Evolutionary conservation across 225 moss, liverwort and hornwort genomes (phyloP).

Genomic region (Thuidium tamariscinum): DNA sequence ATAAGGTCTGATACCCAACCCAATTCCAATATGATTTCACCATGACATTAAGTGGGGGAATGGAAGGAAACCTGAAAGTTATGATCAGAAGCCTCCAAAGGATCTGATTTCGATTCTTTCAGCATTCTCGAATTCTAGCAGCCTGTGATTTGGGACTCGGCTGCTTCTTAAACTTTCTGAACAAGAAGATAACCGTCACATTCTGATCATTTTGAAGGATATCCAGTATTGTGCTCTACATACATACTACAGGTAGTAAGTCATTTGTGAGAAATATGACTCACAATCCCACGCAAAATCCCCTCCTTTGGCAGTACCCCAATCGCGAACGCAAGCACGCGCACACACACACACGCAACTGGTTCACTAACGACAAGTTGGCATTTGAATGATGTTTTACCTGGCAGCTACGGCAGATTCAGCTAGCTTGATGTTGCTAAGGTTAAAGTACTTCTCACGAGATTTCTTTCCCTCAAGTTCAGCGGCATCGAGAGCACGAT

Average conservation of each 20-base stretch:
- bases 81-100: not conserved
- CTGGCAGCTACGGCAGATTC: not conserved
- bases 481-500: not conserved
- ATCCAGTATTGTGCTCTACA: not conserved
- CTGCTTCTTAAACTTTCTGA: not conserved
- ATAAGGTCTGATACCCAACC: not conserved
- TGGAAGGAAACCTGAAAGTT: not conserved
- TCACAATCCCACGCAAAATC: not conserved
- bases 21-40: not conserved
- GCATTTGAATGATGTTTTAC: not conserved
- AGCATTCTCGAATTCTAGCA: not conserved
- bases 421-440: not conserved
- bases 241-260: not conserved
- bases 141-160: not conserved
- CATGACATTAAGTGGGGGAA: not conserved
- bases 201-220: not conserved
- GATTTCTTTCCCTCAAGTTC: not conserved
- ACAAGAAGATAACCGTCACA: not conserved
- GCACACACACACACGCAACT: too few relatives aligned
- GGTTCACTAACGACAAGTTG: not conserved
- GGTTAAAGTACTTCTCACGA: constrained; percentile 11
- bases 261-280: not conserved
- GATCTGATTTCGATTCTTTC: not conserved
- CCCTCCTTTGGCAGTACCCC: too few relatives aligned
- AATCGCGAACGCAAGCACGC: not conserved